phyloP scores from a whole-genome alignment of 192 early-diverging fungal species.

The Oehlia diaphana region DNA sequence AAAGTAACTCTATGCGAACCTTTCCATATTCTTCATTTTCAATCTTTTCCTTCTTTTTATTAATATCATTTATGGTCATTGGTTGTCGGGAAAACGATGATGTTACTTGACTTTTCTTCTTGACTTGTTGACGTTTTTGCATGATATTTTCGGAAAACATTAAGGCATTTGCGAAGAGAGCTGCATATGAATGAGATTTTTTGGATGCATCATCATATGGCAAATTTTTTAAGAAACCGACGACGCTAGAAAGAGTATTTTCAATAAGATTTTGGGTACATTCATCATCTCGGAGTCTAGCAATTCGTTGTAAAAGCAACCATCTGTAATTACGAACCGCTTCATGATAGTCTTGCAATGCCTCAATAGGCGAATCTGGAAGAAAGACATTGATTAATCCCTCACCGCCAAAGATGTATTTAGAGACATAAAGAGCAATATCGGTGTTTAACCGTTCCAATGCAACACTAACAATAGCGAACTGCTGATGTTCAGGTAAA shows the following conservation, averaged over 20 bases:
- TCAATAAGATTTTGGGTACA: not conserved
- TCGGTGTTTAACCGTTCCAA: not conserved
- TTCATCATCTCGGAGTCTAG: not conserved
- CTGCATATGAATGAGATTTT: slow-evolving; percentile 3
- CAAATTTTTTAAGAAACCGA: not conserved
- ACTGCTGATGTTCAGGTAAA: not conserved
- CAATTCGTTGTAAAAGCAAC: slow-evolving; percentile 7
- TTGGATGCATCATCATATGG: not conserved
- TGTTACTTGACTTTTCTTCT: not conserved
- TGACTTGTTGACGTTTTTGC: not conserved
- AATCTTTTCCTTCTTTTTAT: not conserved
- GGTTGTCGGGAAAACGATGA: not conserved
- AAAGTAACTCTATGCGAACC: not conserved
- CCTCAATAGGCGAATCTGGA: not conserved
- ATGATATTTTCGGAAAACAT: not conserved
- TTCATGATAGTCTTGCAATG: not conserved
- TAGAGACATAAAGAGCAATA: not conserved
- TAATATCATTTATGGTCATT: not conserved
- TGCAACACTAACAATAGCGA: not conserved
- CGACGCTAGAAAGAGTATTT: not conserved
- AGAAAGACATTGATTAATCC: not conserved
- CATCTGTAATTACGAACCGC: not conserved
- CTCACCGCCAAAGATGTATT: not conserved
- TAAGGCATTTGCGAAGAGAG: not conserved
- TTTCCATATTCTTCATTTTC: slow-evolving; percentile 1